These are phyloP conservation scores for Metschnikowia amazonensis DNA, from an alignment of 805 yeast genomes.

Conservation along the genomic window DNA sequence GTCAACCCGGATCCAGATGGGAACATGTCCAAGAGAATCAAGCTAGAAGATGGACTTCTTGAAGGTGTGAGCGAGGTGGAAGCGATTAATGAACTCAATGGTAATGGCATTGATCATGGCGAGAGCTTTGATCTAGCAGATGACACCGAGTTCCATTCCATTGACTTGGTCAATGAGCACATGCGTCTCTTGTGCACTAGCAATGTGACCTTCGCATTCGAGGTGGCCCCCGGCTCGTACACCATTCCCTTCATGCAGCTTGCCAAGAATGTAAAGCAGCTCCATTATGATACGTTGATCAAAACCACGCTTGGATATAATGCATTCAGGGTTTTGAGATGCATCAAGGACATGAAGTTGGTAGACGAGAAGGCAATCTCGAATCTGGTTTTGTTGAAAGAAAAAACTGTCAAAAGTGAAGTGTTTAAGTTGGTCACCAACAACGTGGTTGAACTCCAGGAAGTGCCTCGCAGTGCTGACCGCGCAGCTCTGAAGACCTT, in stretches of 20 bases:
- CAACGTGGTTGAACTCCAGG: conserved; percentile 83
- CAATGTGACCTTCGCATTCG: conserved; percentile 56
- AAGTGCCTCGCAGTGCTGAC: conserved; percentile 87
- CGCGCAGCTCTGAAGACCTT: conserved; percentile 88
- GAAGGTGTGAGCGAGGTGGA: conserved; percentile 17
- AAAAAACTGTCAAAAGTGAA: conserved; percentile 69
- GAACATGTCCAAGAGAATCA: conserved; percentile 32
- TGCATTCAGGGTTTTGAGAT: conserved; percentile 70
- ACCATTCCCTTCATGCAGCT: conserved; percentile 61
- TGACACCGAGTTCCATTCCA: conserved; percentile 21
- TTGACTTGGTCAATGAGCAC: conserved; percentile 54
- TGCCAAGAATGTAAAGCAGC: conserved; percentile 42
- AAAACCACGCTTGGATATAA: conserved; percentile 61
- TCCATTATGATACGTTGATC: conserved; percentile 53
- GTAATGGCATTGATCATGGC: conserved; percentile 15
- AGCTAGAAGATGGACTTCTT: conserved; percentile 31
- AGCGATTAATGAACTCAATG: conserved; percentile 13
- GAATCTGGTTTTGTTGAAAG: conserved; percentile 71
- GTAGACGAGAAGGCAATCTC: conserved; percentile 84
- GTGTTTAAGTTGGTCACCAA: conserved; percentile 61
- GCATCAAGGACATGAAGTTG: conserved; percentile 64
- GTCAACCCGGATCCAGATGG: conserved; percentile 4
- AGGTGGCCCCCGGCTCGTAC: conserved; percentile 51
- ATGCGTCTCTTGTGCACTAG: conserved; percentile 57
- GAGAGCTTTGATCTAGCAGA: conserved; percentile 5